These are phyloP conservation scores for Aquilaria sinensis DNA, from an alignment of 345 rosid species.

Conservation along the genomic window DNA sequence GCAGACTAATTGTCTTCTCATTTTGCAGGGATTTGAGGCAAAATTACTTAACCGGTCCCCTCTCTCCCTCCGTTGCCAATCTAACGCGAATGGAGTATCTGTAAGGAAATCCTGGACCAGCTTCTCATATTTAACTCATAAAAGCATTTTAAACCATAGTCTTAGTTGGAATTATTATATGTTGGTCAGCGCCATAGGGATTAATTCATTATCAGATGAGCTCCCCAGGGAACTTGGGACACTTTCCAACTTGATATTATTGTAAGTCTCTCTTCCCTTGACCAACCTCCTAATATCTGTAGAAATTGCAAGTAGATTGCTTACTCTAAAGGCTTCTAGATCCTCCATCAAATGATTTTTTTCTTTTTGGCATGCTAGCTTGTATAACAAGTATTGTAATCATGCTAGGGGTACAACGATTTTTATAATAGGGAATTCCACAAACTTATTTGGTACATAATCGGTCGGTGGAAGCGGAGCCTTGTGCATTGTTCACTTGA, in stretches of 20 bases:
- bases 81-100: conserved; percentile 51
- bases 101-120: conserved; percentile 25
- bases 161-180: background rate
- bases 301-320: no score
- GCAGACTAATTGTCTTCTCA: background rate
- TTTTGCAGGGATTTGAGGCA: conserved; percentile 35
- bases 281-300: no score
- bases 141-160: background rate
- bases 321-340: no score
- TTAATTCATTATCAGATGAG: conserved; percentile 55
- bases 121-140: background rate
- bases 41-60: conserved; percentile 42
- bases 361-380: no score
- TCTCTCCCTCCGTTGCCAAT: conserved; percentile 42
- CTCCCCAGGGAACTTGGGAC: conserved; percentile 61
- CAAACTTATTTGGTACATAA: no score
- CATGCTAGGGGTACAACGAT: no score
- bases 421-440: no score
- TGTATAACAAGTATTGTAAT: no score
- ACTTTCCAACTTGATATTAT: conserved; percentile 35
- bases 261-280: conserved; percentile 30
- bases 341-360: no score
- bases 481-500: no score
- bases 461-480: no score
- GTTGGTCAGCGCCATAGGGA: conserved; percentile 37